A percentile compares a stretch with the other conserved stretches of the same genome.
Conservation (phyloP, 1,284 basidiomycete genomes). For the Ganoderma boninense region DNA sequence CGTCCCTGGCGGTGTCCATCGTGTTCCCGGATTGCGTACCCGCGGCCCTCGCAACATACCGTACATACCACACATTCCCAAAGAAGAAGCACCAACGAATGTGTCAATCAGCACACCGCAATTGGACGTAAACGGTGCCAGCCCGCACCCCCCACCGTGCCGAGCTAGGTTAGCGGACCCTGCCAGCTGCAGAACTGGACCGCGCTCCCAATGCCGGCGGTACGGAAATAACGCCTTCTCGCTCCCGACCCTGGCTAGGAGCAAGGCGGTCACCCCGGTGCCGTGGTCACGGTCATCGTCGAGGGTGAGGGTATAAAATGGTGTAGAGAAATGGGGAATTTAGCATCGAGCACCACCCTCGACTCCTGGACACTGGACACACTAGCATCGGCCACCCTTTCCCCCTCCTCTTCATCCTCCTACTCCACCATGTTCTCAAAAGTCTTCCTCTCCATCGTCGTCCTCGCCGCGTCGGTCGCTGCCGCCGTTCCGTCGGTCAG, state of each 20-base stretch:
- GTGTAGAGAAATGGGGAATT: background rate
- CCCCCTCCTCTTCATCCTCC: background rate
- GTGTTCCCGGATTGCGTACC: background rate
- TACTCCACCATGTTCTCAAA: slow-evolving; percentile 18
- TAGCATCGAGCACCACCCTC: background rate
- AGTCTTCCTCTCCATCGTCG: slow-evolving; percentile 14
- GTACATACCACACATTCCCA: background rate
- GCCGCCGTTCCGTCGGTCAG: slow-evolving; percentile 11
- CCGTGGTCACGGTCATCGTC: background rate
- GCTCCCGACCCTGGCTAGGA: background rate
- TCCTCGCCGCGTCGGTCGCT: slow-evolving; percentile 11
- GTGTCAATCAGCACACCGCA: slow-evolving; percentile 6
- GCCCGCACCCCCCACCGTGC: background rate
- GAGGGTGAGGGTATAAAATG: background rate
- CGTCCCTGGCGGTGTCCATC: background rate
- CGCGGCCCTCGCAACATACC: background rate
- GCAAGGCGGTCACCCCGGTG: too few relatives aligned
- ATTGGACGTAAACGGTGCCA: background rate
- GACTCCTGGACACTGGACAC: background rate
- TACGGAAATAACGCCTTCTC: background rate
- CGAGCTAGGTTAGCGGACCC: background rate
- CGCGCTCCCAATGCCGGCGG: background rate
- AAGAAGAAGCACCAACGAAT: slow-evolving; percentile 7
- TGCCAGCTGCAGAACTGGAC: background rate
- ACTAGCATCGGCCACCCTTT: background rate